Evolutionary conservation across 768 basidiomycete genomes (phyloP), one percentile per base, ranked within the genome.

Genomic region (Mycena crocata): DNA sequence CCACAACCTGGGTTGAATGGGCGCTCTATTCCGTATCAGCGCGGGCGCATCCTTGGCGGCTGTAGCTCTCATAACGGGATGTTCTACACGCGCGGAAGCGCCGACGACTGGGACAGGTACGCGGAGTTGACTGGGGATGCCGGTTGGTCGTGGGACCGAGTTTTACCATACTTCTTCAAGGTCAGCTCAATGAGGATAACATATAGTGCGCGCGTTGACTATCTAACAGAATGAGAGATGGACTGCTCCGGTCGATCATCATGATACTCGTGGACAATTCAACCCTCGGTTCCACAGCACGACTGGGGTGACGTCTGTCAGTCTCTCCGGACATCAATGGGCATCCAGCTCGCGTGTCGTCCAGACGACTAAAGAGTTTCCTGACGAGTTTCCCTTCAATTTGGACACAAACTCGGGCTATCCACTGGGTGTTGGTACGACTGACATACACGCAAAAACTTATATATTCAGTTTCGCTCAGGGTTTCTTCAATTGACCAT

Each of bases 211-310:
- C n/a, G n/a, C 6, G 17, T 37, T 42, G 15, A 19, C 40, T 14
- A 14, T 5, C n/a, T 17, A 17, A 17, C 15, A 84, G 82, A 77
- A 76, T 68, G 83, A 85, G 66, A 72, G 66, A 34, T 80, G 74
- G 65, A 67, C 69, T 2, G 64, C 74, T 12, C 81, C 84, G 3
- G 74, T 75, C 7, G 82, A 83, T 56, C 52, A 72, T 13, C 82
- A 83, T 59, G 75, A 83, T 62, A 81, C 73, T 39, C 73, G 72
- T 5, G 80, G 81, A 5, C 73, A 84, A 66, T 81, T 77, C 63
- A 66, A 80, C 62, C 81, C 84, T 1, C 37, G 66, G 1, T 63
- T 81, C 21, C 83, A 84, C 64, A 75, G 81, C 12, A 73, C 70
- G 24, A 50, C 65, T 10, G 83, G 84, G 14, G 68, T 73, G 5